phyloP scores from a whole-genome alignment of 2,329 filamentous ascomycete species.

The Podosphaera xanthii region DNA sequence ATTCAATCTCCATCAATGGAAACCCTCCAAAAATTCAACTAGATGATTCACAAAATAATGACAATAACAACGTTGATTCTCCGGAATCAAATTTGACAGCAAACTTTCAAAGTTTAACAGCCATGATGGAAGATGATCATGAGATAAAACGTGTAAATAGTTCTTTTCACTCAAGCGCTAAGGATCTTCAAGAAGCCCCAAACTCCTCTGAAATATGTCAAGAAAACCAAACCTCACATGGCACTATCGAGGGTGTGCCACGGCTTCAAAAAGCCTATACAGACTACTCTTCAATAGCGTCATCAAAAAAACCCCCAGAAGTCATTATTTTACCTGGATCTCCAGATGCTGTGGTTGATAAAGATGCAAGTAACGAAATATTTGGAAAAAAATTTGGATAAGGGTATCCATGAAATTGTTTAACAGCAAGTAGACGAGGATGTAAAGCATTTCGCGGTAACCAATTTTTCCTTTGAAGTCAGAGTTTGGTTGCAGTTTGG shows the following conservation, averaged over 20 bases:
- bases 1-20: conserved; percentile 30
- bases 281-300: neutral
- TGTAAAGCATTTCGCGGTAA: too few species aligned
- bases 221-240: neutral
- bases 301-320: neutral
- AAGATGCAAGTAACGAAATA: neutral
- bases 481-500: too few species aligned
- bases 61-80: conserved; percentile 22
- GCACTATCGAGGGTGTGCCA: neutral
- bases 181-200: neutral
- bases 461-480: too few species aligned
- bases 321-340: conserved; percentile 1
- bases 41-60: conserved; percentile 23
- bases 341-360: neutral
- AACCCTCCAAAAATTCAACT: conserved; percentile 21
- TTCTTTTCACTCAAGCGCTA: neutral
- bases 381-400: too few species aligned
- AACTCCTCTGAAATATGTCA: neutral
- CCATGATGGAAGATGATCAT: conserved; percentile 52
- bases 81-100: conserved; percentile 54
- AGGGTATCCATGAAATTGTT: too few species aligned
- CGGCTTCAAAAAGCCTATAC: neutral
- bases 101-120: conserved; percentile 72
- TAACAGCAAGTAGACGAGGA: too few species aligned
- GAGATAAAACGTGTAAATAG: conserved; percentile 6